phyloP scores from a whole-genome alignment of 1,284 basidiomycete species.

The Papiliotrema laurentii region DNA sequence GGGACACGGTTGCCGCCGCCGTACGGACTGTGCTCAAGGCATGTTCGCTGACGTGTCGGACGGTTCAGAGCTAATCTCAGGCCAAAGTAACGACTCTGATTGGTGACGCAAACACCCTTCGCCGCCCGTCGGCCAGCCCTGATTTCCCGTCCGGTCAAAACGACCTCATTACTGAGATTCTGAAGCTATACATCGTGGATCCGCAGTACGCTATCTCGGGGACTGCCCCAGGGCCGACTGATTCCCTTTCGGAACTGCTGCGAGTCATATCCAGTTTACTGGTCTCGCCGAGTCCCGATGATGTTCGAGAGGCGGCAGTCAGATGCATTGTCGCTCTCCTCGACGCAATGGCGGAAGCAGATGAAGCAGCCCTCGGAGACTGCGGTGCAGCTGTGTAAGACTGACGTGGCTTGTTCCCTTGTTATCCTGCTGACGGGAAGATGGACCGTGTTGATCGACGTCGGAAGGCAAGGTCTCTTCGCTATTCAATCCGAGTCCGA shows the following conservation, averaged over 20 bases:
- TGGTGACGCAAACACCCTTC: background rate
- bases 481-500: conserved; percentile 35
- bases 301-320: background rate
- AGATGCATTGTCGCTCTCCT: background rate
- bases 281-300: conserved; percentile 1
- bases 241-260: background rate
- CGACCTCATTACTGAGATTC: conserved; percentile 4
- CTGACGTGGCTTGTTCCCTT: background rate
- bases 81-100: background rate
- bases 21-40: conserved; percentile 33
- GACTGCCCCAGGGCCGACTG: background rate
- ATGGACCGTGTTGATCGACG: conserved; percentile 39
- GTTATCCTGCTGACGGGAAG: conserved; percentile 5
- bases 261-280: background rate
- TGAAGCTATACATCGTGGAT: conserved; percentile 2
- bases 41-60: conserved; percentile 2
- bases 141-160: conserved; percentile 6
- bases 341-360: background rate
- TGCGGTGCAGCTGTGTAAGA: conserved; percentile 1
- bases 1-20: conserved; percentile 17
- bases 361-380: background rate
- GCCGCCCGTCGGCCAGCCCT: conserved; percentile 8
- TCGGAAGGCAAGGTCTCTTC: conserved; percentile 29
- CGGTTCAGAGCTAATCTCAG: background rate
- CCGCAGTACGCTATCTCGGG: background rate